Conservation (phyloP, 352 stramenopile genomes). For the Pythium apleroticum region DNA sequence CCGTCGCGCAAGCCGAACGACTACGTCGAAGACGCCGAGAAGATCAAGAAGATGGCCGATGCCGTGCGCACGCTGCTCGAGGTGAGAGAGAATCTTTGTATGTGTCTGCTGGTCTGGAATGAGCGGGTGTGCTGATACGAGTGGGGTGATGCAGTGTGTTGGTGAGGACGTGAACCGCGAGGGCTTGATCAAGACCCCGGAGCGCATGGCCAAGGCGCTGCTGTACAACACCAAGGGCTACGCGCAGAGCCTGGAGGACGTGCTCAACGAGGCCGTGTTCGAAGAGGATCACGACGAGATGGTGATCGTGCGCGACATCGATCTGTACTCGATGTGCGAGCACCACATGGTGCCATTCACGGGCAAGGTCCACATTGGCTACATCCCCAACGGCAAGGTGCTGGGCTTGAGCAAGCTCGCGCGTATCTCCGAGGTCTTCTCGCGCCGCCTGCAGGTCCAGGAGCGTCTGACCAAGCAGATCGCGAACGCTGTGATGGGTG, state of each 20-base stretch:
- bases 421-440: slow-evolving; percentile 97
- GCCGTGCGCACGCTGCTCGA: slow-evolving; percentile 92
- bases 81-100: slow-evolving; percentile 41
- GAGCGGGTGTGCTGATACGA: background rate
- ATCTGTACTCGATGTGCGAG: slow-evolving; percentile 98
- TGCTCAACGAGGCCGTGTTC: slow-evolving; percentile 98
- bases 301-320: slow-evolving; percentile 99
- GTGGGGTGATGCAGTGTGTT: slow-evolving; percentile 54
- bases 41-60: slow-evolving; percentile 92
- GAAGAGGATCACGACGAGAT: slow-evolving; percentile 98
- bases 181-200: slow-evolving; percentile 95
- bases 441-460: slow-evolving; percentile 97
- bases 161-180: slow-evolving; percentile 95
- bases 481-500: slow-evolving; percentile 96
- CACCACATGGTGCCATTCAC: slow-evolving; percentile 99
- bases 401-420: slow-evolving; percentile 98
- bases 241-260: slow-evolving; percentile 80
- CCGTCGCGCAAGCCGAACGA: slow-evolving; percentile 56
- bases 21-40: slow-evolving; percentile 70
- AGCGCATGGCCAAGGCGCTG: slow-evolving; percentile 96
- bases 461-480: slow-evolving; percentile 99
- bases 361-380: slow-evolving; percentile 95
- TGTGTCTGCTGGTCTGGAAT: background rate
- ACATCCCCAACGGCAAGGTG: slow-evolving; percentile 95
- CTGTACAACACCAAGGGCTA: slow-evolving; percentile 97